Evolutionary conservation across 257 asterid genomes (phyloP), one percentile per base, ranked within the genome.

Genomic region (Solanum commersonii): DNA sequence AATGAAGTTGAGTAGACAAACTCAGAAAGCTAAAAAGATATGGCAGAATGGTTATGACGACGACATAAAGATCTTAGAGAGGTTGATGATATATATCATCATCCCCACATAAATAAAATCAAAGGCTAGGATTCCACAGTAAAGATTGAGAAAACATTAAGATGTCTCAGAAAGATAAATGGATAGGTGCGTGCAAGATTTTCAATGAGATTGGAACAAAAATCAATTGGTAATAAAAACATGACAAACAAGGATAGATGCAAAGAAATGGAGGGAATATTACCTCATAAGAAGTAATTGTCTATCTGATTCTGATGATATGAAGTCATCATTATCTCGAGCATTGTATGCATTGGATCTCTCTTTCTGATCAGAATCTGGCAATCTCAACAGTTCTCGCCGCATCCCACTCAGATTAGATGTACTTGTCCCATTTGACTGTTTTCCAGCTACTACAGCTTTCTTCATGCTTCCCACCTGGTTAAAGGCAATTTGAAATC

Each of bases 271-370:
- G 44, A 49, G 25, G 22, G 31, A 33, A 31, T 56, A 89, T 74
- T 90, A 97, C 99, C 95, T 94, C 87, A 97, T 97, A 82, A 97
- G 95, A 90, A 97, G 99, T 71, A 90, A 90, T 87, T 97, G 99
- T 82, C 95, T 92, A 85, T 97, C 99, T 87, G 99, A 95, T 93
- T 97, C 99, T 29, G 99, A 94, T 59, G 98, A 91, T 92, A 97
- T 90, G 90, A 94, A 94, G 92, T 96, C 97, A 90, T 95, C 96
- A 88, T 94, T 93, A 87, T 89, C 92, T 84, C 91, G 94, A 63
- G 95, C 83, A 33, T 46, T 63, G 90, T 94, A 92, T 88, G 89
- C 93, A 89, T 91, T 91, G 71, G 93, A 87, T 89, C 89, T 91
- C 59, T 93, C 98, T 27, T 91, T 65, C 89, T 92, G 96, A 89